Evolutionary conservation across 1,284 basidiomycete genomes (phyloP), one percentile per base, ranked within the genome.

Genomic region (Volvariella surrecta): DNA sequence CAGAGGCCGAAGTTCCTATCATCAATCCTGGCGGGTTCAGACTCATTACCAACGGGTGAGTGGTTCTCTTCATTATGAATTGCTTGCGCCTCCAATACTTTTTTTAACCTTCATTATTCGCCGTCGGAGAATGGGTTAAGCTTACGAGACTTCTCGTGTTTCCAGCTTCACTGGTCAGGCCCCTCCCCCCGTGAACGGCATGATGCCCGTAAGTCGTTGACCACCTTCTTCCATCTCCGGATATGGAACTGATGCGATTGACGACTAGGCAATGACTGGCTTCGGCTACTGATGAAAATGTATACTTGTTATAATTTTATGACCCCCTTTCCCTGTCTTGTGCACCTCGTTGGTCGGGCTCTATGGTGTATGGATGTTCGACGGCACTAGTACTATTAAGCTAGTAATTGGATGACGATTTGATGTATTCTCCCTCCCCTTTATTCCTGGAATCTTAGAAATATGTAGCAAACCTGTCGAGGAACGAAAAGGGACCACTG

Each of bases 1-100:
- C 81, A 40, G 86, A 89, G 56, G 76, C 84, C 3, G 82, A 88
- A 43, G 79, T 78, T 43, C 85, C 85, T 7, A 89, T 90, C 50
- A 89, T 90, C 60, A 85, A 86, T 60, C 88, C 88, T 47, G 79
- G 75, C 32, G 72, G 73, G 34, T 71, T 72, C 41, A 58, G 82
- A 19, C 66, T 86, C 52, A 65, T 89, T 43, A 89, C 85, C 16
- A 85, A 87, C 53, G 83, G 82, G 75, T 79, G 51, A 34, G 59
- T 54, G 15, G 21, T 3, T 7, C 20, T 43, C 31, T 24, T 37
- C 2, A 17, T 42, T 13, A 22, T 17, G 19, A 7, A 22, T 41
- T n/a, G n/a, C n/a, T n/a, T n/a, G n/a, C n/a, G n/a, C n/a, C n/a
- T n/a, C n/a, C n/a, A n/a, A n/a, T n/a, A n/a, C n/a, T n/a, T n/a